phyloP scores from a whole-genome alignment of 2,329 filamentous ascomycete species.

The Penicillium glabrum region DNA sequence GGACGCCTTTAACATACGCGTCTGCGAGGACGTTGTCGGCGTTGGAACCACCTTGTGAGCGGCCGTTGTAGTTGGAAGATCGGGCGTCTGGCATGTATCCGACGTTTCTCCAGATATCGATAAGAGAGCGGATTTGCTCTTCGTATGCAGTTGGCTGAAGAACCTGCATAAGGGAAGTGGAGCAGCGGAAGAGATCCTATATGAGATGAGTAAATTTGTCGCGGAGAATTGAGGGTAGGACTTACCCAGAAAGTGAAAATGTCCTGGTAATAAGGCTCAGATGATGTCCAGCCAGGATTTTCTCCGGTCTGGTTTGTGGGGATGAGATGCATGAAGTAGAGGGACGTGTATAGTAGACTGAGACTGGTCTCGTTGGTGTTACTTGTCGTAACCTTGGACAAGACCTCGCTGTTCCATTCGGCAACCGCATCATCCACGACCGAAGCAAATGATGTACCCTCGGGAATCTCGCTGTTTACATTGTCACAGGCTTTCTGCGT shows the following conservation, averaged over 20 bases:
- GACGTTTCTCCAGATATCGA: constrained; percentile 67
- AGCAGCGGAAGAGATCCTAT: constrained; percentile 61
- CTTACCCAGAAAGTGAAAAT: constrained; percentile 66
- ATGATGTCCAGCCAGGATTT: constrained; percentile 64
- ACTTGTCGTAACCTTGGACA: constrained; percentile 63
- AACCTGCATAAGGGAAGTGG: constrained; percentile 64
- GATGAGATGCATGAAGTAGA: constrained; percentile 70
- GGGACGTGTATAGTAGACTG: constrained; percentile 63
- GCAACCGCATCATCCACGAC: constrained; percentile 51
- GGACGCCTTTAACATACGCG: constrained; percentile 67
- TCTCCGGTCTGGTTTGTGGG: constrained; percentile 71
- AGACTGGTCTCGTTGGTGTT: constrained; percentile 58
- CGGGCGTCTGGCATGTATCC: constrained; percentile 66
- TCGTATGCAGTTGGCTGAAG: constrained; percentile 63
- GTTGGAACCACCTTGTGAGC: constrained; percentile 68
- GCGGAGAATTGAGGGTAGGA: neutral
- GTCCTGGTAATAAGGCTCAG: constrained; percentile 70
- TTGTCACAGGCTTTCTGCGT: constrained; percentile 59
- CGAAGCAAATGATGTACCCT: constrained; percentile 42
- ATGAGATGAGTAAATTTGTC: neutral
- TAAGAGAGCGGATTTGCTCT: constrained; percentile 65
- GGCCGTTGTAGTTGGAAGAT: constrained; percentile 68
- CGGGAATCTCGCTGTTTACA: constrained; percentile 58
- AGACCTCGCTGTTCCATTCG: constrained; percentile 62
- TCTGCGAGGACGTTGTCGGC: constrained; percentile 72